Evolutionary conservation across 2,329 filamentous ascomycete genomes (phyloP), one percentile per base, ranked within the genome.

Genomic region (Paecilomyces formosus): DNA sequence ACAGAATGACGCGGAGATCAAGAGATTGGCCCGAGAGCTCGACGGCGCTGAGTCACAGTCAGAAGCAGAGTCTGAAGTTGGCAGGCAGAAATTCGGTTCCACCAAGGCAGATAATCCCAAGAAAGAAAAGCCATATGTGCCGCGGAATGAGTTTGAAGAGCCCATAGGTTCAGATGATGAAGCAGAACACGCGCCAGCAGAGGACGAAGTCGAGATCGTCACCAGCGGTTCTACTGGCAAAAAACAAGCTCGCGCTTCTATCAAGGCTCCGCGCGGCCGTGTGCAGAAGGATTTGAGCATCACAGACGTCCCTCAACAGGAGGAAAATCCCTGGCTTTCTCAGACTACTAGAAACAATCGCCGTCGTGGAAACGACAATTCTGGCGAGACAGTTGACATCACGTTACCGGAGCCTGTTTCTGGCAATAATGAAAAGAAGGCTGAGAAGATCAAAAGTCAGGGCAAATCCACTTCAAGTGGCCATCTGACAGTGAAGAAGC

Each of bases 1-100:
- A 62, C 83, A 86, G 58, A 97, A 97, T 65, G 90, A 96, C 66
- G 88, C 89, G 58, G 84, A 90, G 58, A 77, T 90, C 12, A 81
- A 78, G 71, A 81, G 85, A 64, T 84, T 97, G 54, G 82, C 87
- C 54, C 84, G 85, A 58, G 88, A 93, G 54, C 79, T 97, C 22
- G 79, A 80, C 55, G 81, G 81, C 1, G 82, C 83, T 50, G 86
- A 87, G 28, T 87, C 85, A 4, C 80, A 84, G 57, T 73, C 72
- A 3, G 70, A 73, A 35, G 78, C 78, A 7, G 81, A 79, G 1
- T 75, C 74, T 1, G 83, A 88, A 60, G 77, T 88, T 55, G 92
- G 92, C 12, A 86, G 93, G 59, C 72, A 74, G 63, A 74, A 74
- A 62, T 76, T 74, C 55, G 71, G 74, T 45, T 63, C 70, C 60